phyloP scores from a whole-genome alignment of 2,329 filamentous ascomycete genomes.

The Fusarium sp. region DNA sequence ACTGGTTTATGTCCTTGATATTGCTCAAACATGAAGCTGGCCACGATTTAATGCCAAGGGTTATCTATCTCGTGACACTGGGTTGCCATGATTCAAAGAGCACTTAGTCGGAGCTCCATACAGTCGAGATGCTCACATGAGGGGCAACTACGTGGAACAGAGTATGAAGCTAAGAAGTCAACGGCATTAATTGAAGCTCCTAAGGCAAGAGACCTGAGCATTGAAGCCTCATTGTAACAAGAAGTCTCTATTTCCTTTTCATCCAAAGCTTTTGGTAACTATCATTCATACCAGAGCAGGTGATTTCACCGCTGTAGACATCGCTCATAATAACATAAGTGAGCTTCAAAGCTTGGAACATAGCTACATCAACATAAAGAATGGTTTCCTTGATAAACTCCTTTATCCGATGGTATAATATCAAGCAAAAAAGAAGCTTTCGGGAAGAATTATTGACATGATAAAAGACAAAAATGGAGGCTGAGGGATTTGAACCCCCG shows the following conservation, averaged over 20 bases:
- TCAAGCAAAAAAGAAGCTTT: not conserved
- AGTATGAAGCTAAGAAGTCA: not conserved
- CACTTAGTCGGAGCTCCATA: not conserved
- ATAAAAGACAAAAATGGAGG: constrained; percentile 34
- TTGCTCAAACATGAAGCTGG: not conserved
- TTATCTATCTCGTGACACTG: not conserved
- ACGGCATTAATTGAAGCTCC: not conserved
- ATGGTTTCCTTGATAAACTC: not conserved
- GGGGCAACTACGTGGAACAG: not conserved
- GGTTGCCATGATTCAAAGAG: not conserved
- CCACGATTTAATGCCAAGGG: no score
- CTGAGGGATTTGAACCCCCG: constrained; percentile 46
- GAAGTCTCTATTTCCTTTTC: not conserved
- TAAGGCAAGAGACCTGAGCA: not conserved
- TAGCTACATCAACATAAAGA: not conserved
- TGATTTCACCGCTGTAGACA: no score
- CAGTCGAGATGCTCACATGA: not conserved
- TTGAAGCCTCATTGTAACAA: not conserved
- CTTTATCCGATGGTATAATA: not conserved
- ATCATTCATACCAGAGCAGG: not conserved
- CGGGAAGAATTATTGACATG: no score
- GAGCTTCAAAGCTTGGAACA: not conserved
- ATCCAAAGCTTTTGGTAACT: not conserved
- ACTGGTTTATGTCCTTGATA: not conserved
- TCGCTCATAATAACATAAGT: not conserved